These are phyloP conservation scores for Penicillium janthinellum DNA, from an alignment of 2,329 filamentous ascomycete species.

Conservation along the genomic window DNA sequence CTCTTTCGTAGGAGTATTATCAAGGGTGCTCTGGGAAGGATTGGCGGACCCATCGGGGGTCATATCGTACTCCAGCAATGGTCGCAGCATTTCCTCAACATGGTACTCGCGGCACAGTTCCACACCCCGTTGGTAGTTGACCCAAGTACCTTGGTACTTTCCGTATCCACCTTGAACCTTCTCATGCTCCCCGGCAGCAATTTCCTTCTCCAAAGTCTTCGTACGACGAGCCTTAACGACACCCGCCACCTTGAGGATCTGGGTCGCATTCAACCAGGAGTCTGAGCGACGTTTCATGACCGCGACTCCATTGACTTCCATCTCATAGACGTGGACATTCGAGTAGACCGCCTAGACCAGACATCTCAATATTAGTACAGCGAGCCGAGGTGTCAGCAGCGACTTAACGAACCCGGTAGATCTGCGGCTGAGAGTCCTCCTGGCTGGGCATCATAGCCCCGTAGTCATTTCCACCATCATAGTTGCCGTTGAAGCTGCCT, in stretches of 20 bases:
- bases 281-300: conserved; percentile 96
- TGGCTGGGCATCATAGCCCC: conserved; percentile 40
- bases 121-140: conserved; percentile 86
- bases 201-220: conserved; percentile 97
- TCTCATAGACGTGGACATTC: conserved; percentile 94
- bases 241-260: conserved; percentile 95
- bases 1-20: conserved; percentile 97
- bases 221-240: conserved; percentile 98
- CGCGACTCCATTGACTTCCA: conserved; percentile 90
- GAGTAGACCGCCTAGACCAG: conserved; percentile 79
- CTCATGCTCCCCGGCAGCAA: conserved; percentile 92
- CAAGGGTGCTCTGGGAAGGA: conserved; percentile 73
- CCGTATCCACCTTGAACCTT: conserved; percentile 98
- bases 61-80: conserved; percentile 54
- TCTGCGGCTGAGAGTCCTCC: conserved; percentile 48
- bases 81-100: conserved; percentile 51
- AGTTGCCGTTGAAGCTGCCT: conserved; percentile 42
- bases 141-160: conserved; percentile 99
- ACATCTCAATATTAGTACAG: conserved; percentile 18
- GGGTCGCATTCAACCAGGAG: conserved; percentile 96
- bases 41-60: conserved; percentile 62
- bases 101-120: conserved; percentile 82
- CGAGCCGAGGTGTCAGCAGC: background rate
- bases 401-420: conserved; percentile 48
- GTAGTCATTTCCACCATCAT: conserved; percentile 46